phyloP scores from a whole-genome alignment of 805 yeast genomes.

The Kodamaea nitidulidarum region DNA sequence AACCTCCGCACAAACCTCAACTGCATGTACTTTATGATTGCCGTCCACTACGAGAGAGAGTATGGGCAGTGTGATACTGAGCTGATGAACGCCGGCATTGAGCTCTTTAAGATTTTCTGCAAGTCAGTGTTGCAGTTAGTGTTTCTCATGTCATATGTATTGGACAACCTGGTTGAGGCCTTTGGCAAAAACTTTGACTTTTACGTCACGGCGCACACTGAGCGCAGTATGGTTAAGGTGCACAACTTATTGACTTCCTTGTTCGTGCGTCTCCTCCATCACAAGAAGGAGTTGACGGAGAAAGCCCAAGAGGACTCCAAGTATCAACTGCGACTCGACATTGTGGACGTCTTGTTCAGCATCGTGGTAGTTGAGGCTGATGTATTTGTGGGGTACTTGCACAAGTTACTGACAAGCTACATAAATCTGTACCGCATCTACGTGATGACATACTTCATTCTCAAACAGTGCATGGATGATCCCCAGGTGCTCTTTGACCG shows the following conservation, averaged over 20 bases:
- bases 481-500: slow-evolving; percentile 34
- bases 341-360: slow-evolving; percentile 29
- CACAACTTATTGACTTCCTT: slow-evolving; percentile 37
- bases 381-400: slow-evolving; percentile 40
- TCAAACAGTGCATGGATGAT: slow-evolving; percentile 40
- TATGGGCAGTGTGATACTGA: slow-evolving; percentile 24
- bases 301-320: slow-evolving; percentile 14
- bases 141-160: slow-evolving; percentile 40
- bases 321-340: slow-evolving; percentile 23
- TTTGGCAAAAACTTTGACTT: slow-evolving; percentile 40
- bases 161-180: slow-evolving; percentile 39
- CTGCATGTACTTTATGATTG: slow-evolving; percentile 38
- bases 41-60: slow-evolving; percentile 37
- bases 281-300: slow-evolving; percentile 30
- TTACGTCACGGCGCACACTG: slow-evolving; percentile 33
- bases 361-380: slow-evolving; percentile 37
- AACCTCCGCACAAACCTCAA: slow-evolving; percentile 38
- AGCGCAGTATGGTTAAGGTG: slow-evolving; percentile 38
- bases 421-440: slow-evolving; percentile 39
- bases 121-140: slow-evolving; percentile 40
- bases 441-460: slow-evolving; percentile 38
- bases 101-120: slow-evolving; percentile 38
- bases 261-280: slow-evolving; percentile 37
- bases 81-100: slow-evolving; percentile 38
- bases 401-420: slow-evolving; percentile 34